phyloP scores from a whole-genome alignment of 2,329 filamentous ascomycete genomes.

The Phialophora verrucosa region DNA sequence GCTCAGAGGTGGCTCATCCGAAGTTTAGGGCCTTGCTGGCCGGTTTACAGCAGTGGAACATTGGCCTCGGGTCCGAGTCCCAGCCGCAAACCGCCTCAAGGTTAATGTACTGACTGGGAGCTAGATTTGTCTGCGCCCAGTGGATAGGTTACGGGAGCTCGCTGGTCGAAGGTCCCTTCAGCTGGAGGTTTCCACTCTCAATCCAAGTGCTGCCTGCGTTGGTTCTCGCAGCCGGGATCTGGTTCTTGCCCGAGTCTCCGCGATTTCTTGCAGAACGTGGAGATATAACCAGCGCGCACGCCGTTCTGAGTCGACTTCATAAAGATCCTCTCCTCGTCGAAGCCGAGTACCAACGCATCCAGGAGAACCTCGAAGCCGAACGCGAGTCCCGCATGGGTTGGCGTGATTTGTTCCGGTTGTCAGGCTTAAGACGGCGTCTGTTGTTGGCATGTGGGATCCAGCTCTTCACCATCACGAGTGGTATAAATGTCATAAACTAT shows the following conservation, averaged over 20 bases:
- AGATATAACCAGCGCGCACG: slow-evolving; percentile 44
- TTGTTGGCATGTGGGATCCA: slow-evolving; percentile 57
- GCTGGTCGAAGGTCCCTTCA: slow-evolving; percentile 40
- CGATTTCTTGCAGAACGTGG: slow-evolving; percentile 48
- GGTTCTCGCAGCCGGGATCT: slow-evolving; percentile 45
- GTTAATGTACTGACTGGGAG: neutral
- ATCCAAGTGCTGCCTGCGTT: slow-evolving; percentile 51
- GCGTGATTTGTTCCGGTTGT: slow-evolving; percentile 50
- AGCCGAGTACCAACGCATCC: slow-evolving; percentile 51
- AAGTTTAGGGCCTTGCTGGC: slow-evolving; percentile 49
- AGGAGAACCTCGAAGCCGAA: slow-evolving; percentile 49
- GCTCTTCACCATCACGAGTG: slow-evolving; percentile 56
- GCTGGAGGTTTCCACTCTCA: slow-evolving; percentile 45
- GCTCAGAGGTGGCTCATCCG: slow-evolving; percentile 50
- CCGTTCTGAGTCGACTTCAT: slow-evolving; percentile 45
- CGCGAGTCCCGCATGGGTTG: slow-evolving; percentile 45
- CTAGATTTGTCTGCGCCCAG: slow-evolving; percentile 44
- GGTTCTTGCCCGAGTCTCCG: slow-evolving; percentile 44
- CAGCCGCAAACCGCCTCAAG: neutral
- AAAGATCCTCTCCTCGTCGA: slow-evolving; percentile 46
- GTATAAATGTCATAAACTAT: slow-evolving; percentile 55
- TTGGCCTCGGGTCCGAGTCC: slow-evolving; percentile 48
- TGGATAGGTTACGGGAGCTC: slow-evolving; percentile 46
- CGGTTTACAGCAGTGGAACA: slow-evolving; percentile 54
- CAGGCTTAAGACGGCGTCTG: slow-evolving; percentile 54